Percentiles rank a stretch among this genome's conserved stretches.
Evolutionary conservation across 108 stramenopile species (phyloP).

Genomic region (Pseudonitzschia pungens): DNA sequence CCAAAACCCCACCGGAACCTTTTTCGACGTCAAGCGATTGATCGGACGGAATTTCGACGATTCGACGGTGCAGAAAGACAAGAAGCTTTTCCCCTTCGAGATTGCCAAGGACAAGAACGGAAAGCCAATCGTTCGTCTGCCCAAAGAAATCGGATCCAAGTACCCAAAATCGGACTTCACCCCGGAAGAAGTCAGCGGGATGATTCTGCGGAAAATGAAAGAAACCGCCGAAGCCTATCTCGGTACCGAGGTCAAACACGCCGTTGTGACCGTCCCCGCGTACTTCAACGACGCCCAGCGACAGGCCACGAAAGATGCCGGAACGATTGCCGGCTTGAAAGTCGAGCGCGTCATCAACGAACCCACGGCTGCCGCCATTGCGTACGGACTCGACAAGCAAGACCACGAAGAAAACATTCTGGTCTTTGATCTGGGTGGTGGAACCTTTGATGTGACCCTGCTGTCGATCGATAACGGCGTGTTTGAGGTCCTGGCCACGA

Average conservation of each 20-base stretch:
- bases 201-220: constrained; percentile 99
- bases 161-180: constrained; percentile 69
- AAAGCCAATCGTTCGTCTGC: constrained; percentile 89
- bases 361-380: constrained; percentile 97
- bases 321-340: constrained; percentile 90
- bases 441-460: constrained; percentile 97
- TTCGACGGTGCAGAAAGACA: constrained; percentile 93
- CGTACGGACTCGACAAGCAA: constrained; percentile 81
- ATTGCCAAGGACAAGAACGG: constrained; percentile 87
- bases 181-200: constrained; percentile 99
- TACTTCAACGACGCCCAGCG: constrained; percentile 99
- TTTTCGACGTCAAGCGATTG: constrained; percentile 98
- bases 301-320: constrained; percentile 98
- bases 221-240: constrained; percentile 99
- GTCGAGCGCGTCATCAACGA: constrained; percentile 98
- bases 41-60: constrained; percentile 97
- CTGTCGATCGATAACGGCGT: constrained; percentile 93
- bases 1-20: constrained; percentile 97
- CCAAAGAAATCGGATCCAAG: constrained; percentile 26
- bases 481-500: constrained; percentile 88
- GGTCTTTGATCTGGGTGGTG: constrained; percentile 98
- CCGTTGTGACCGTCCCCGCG: constrained; percentile 98
- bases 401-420: constrained; percentile 89
- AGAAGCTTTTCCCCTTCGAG: constrained; percentile 97
- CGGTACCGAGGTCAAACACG: constrained; percentile 97